Evolutionary conservation across 176 grass and related monocot genomes (phyloP).

Genomic region (Tuctoria greenei): DNA sequence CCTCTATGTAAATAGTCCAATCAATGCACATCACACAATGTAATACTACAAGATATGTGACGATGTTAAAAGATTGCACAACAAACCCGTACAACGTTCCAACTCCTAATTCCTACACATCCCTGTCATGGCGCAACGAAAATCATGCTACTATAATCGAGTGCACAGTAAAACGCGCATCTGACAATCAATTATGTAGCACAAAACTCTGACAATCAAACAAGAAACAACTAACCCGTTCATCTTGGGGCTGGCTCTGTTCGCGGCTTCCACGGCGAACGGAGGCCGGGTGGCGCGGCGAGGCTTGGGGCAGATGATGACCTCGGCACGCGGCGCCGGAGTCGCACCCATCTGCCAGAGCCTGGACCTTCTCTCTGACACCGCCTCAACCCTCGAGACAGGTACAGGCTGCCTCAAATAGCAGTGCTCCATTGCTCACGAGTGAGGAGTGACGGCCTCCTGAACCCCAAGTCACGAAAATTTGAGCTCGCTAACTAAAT

Average conservation of each 20-base stretch:
- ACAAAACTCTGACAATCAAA: neutral
- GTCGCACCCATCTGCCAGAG: conserved; percentile 74
- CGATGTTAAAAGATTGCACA: neutral
- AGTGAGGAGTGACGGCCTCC: conserved; percentile 34
- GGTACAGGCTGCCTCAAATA: conserved; percentile 44
- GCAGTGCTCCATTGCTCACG: conserved; percentile 55
- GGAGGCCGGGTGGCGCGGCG: conserved; percentile 45
- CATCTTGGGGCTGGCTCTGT: conserved; percentile 40
- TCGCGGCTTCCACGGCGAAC: conserved; percentile 39
- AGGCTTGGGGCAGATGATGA: conserved; percentile 88
- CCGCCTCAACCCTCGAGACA: conserved; percentile 40
- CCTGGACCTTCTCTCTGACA: conserved; percentile 64
- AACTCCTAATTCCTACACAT: neutral
- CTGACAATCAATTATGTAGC: neutral
- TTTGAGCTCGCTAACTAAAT: neutral
- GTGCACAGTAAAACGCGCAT: too few relatives aligned
- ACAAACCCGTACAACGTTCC: neutral
- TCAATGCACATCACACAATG: neutral
- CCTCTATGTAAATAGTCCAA: neutral
- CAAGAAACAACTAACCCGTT: conserved; percentile 44
- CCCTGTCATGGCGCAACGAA: too few relatives aligned
- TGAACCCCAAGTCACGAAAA: conserved; percentile 7
- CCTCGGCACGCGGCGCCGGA: conserved; percentile 38
- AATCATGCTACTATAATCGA: neutral
- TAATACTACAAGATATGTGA: neutral